Evolutionary conservation across 805 yeast species (phyloP).

Genomic region (Yarrowia bubula): DNA sequence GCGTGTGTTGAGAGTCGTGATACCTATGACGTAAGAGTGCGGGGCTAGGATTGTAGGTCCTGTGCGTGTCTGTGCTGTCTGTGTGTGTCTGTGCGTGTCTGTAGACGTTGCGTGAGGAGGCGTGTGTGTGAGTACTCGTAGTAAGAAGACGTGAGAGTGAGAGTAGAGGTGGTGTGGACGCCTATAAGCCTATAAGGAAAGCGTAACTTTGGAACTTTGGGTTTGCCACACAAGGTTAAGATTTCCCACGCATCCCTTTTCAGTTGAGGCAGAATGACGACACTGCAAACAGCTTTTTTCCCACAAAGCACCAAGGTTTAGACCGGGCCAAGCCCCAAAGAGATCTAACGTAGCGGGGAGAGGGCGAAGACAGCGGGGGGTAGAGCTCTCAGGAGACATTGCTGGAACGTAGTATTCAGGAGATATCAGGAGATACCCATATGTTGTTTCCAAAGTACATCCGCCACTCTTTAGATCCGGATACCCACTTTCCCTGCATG

Average conservation of each 20-base stretch:
- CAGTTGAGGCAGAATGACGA: slow-evolving; percentile 25
- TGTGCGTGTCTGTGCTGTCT: neutral
- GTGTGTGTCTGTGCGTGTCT: neutral
- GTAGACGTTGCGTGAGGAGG: neutral
- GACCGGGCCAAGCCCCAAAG: neutral
- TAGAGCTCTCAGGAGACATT: neutral
- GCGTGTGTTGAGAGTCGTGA: neutral
- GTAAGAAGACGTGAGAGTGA: neutral
- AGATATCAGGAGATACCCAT: too few relatives aligned
- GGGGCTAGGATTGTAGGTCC: neutral
- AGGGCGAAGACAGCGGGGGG: neutral
- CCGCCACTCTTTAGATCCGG: neutral
- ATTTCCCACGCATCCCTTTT: slow-evolving; percentile 4
- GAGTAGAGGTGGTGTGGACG: slow-evolving; percentile 34
- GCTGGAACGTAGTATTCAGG: too few relatives aligned
- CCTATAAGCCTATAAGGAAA: slow-evolving; percentile 20
- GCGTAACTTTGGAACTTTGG: neutral
- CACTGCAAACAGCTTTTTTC: slow-evolving; percentile 10
- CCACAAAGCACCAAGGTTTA: slow-evolving; percentile 4
- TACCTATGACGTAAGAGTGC: neutral
- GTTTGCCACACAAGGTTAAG: neutral
- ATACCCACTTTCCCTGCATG: slow-evolving; percentile 2
- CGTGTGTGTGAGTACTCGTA: neutral
- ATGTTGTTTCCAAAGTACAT: too few relatives aligned
- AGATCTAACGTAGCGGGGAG: slow-evolving; percentile 12